Base-by-base conservation (phyloP, 352 stramenopile genomes). In the Phytophthora parvispora region DNA sequence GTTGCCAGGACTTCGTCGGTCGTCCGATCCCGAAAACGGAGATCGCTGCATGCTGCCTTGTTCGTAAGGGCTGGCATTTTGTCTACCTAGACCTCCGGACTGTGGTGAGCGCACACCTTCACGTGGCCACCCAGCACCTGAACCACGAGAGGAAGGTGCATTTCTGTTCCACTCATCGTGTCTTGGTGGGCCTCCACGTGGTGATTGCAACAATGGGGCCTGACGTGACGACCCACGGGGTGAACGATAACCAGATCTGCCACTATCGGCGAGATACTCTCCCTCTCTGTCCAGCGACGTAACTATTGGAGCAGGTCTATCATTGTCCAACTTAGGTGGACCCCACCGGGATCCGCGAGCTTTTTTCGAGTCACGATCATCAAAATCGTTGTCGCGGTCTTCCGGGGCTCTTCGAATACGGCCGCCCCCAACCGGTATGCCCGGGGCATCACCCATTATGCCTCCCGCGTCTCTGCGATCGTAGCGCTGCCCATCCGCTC, bases 281-380 rank as follows among this genome's bases (percentile, higher is more conserved):
- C 55, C 58, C 10, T 67, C 57, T 72, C 50, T 71, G 42, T 72
- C 68, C 38, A 69, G 48, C 27, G 75, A 61, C 42, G 78, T 86
- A 65, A 86, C 64, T 74, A 93, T 86, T 49, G 74, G 75, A 49
- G 78, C 61, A 60, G 82, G 78, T 70, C 78, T 82, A 72, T 75
- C 76, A 50, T 74, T 72, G 32, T 73, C 58, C 58, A 73, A 58
- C 49, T 84, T 89, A 34, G 84, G 75, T 42, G 86, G 86, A 1
- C 84, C 87, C 87, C 87, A 94, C 20, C 87, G 84, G 48, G 87
- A 94, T 12, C 78, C 75, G 32, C 85, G 83, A n/a, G 72, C 63
- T 42, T 90, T 92, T 72, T 94, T 94, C 20, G 59, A 12, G 32
- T 79, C 70, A 16, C 86, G 83, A 40, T 91, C 81, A 16, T 84